These are phyloP conservation scores for Capsella bursapastoris DNA, from an alignment of 345 rosid species.

Conservation along the genomic window DNA sequence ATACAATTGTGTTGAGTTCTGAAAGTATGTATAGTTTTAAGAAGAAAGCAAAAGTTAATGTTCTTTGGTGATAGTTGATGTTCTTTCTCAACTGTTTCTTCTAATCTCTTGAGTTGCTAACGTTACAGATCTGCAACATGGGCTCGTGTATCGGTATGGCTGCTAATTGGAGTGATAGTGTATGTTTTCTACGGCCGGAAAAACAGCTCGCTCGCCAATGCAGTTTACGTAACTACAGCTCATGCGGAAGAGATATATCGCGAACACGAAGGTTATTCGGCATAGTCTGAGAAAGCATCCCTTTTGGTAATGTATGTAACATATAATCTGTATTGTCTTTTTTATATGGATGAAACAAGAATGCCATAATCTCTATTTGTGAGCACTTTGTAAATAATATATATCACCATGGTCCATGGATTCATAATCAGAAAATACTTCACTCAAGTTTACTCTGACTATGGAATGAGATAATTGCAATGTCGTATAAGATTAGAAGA, in stretches of 20 bases:
- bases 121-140: conserved; percentile 61
- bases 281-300: conserved; percentile 40
- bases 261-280: conserved; percentile 47
- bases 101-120: conserved; percentile 1
- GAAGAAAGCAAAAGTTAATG: not conserved
- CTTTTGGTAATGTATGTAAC: conserved; percentile 11
- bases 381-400: too few relatives aligned
- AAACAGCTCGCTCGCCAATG: conserved; percentile 67
- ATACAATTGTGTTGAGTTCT: not conserved
- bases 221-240: conserved; percentile 70
- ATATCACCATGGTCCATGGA: too few relatives aligned
- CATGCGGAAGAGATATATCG: conserved; percentile 66
- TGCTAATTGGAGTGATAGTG: conserved; percentile 61
- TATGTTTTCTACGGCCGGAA: conserved; percentile 71
- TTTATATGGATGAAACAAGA: too few relatives aligned
- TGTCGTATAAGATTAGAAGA: too few relatives aligned
- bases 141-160: conserved; percentile 83
- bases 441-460: too few relatives aligned
- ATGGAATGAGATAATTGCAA: too few relatives aligned
- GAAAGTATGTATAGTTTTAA: not conserved
- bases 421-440: too few relatives aligned
- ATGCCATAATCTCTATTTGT: too few relatives aligned
- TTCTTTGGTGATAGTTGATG: conserved; percentile 4
- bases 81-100: not conserved
- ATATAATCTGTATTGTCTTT: conserved; percentile 11